Base-by-base conservation (phyloP, 495 filamentous ascomycete species). In the Aspergillus bridgeri region DNA sequence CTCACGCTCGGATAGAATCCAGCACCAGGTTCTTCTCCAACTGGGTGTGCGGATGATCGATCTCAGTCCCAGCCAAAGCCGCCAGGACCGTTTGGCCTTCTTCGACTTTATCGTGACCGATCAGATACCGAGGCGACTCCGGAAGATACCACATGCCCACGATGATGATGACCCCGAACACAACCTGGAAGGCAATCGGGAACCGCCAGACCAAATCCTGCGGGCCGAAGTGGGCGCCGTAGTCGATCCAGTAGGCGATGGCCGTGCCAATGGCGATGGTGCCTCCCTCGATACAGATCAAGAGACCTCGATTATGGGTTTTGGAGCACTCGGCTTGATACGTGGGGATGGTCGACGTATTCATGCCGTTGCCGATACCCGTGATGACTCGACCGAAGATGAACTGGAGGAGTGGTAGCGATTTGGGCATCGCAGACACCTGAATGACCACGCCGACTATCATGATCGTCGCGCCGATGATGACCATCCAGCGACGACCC, bases 211-310 rank as follows among this genome's bases (percentile, higher is more conserved):
- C 57, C 18, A 62, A 13, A 19, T 60, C 58, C 6, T 46, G 54
- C 7, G 58, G 47, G 17, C 57, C 57, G 59, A 84, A 90, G 6
- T 79, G 80, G 13, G 83, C 79, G 4, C 87, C 87, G 60, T 84
- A 91, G 62, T 90, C 86, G 54, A 91, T 80, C 88, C 88, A 91
- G 69, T 90, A 90, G 8, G 86, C 85, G 44, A 90, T 85, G 47
- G 86, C 64, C 47, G 66, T 68, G 83, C 88, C 87, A 56, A 89
- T 86, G 19, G 86, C 86, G 57, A 90, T 88, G 57, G 81, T 77
- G 42, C 80, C 83, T 48, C 88, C 88, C 66, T 90, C 85, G 57
- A 90, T 87, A 65, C 87, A 90, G 60, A 91, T 88, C 38, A 89
- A 71, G 4, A 89, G 80, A 29, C 87, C 88, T 45, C 86, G 78